Base-by-base conservation (phyloP, 441 rosid species). In the Macaranga tanarius region DNA sequence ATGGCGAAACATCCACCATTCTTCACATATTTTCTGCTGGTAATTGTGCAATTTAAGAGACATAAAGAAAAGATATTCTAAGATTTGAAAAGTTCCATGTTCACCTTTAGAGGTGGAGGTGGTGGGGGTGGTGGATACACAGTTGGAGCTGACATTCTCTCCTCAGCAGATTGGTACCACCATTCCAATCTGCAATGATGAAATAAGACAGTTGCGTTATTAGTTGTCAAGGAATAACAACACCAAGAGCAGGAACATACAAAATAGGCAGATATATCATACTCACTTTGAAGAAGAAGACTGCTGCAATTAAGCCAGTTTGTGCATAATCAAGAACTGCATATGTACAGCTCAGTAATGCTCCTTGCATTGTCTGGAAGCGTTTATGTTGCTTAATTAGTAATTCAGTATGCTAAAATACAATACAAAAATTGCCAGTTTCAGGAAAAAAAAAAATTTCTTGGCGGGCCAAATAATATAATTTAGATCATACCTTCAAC, bases 81-180 rank as follows among this genome's bases (percentile, higher is more conserved):
- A 23, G 42, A 31, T 25, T 31, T 22, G 40, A 45, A 52, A 58
- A 54, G 64, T 62, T 56, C 15, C 47, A 65, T 69, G 59, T 70
- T 81, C 83, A 95, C 99, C 97, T 84, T 88, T 51, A 97, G 96
- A 23, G 94, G 86, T 63, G 98, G 99, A 28, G 99, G 99, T 0
- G 99, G 99, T 7, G 99, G 98, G 0, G 99, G 99, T 2, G 98
- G 95, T 3, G 98, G 98, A 73, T 95, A 95, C 70, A 93, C 99
- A 2, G 98, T 91, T 72, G 98, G 96, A 74, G 98, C 99, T 64
- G 97, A 89, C 90, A 95, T 93, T 88, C 97, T 91, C 79, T 93
- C 98, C 82, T 95, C 99, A 40, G 98, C 99, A 70, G 99, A 95
- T 78, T 95, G 98, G 77, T 93, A 95, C 99, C 99, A 95, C 99